Evolutionary conservation across 768 basidiomycete genomes (phyloP).

Genomic region (Suillus sp.): DNA sequence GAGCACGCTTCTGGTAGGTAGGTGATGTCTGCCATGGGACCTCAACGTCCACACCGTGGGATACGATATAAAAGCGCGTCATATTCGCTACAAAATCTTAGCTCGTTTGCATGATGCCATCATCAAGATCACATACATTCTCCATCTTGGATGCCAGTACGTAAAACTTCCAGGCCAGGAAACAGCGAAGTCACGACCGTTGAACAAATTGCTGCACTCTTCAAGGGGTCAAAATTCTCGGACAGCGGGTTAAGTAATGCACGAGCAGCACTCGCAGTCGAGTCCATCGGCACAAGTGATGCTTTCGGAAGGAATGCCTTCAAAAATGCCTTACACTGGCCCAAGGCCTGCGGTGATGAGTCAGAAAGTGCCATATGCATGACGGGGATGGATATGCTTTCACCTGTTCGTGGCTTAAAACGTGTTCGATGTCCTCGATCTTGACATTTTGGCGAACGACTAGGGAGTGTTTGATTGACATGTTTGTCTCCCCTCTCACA

Average conservation of each 20-base stretch:
- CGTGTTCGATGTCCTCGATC: constrained; percentile 52
- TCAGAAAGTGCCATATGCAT: constrained; percentile 13
- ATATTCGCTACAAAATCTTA: constrained; percentile 50
- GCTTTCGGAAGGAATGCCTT: constrained; percentile 52
- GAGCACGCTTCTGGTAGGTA: constrained; percentile 31
- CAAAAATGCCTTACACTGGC: constrained; percentile 74
- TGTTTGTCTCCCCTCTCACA: constrained; percentile 58
- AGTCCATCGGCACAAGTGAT: constrained; percentile 56
- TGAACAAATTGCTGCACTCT: constrained; percentile 77
- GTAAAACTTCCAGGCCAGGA: constrained; percentile 60
- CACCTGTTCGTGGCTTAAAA: constrained; percentile 85
- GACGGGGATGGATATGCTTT: constrained; percentile 11
- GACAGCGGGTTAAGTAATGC: constrained; percentile 32
- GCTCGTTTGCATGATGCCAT: constrained; percentile 6
- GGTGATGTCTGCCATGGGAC: constrained; percentile 30
- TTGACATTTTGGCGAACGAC: constrained; percentile 61
- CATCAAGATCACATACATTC: constrained; percentile 16
- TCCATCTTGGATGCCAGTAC: constrained; percentile 64
- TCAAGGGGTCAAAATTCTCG: constrained; percentile 42
- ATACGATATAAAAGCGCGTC: constrained; percentile 69
- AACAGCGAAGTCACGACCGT: constrained; percentile 61
- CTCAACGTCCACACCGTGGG: constrained; percentile 35
- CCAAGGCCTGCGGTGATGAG: constrained; percentile 56
- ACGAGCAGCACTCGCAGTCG: constrained; percentile 74
- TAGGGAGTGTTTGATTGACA: constrained; percentile 70